These are phyloP conservation scores for Dendrobium nobile DNA, from an alignment of 106 monocot species.

Conservation along the genomic window DNA sequence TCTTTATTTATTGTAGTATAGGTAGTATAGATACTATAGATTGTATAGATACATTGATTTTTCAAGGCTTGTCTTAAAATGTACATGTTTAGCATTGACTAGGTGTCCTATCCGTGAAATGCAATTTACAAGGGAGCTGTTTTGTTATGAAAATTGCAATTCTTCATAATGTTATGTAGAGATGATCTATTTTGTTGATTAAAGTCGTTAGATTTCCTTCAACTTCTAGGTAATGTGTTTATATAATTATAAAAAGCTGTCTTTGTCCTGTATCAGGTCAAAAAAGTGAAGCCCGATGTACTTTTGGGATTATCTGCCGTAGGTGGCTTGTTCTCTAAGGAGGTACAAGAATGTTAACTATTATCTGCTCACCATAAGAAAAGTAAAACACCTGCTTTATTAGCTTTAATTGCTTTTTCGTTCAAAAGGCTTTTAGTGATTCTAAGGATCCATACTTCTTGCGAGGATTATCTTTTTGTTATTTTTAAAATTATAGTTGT, in stretches of 20 bases:
- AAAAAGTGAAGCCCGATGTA: conserved; percentile 90
- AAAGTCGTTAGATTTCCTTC: neutral
- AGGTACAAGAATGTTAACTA: conserved; percentile 35
- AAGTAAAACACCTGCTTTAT: neutral
- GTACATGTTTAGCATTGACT: neutral
- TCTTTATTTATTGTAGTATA: no score
- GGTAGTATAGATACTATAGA: no score
- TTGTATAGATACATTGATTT: neutral
- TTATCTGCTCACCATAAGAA: neutral
- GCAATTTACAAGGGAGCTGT: neutral
- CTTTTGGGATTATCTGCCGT: conserved; percentile 97
- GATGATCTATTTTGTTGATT: neutral
- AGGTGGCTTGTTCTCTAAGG: conserved; percentile 87
- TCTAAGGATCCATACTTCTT: neutral
- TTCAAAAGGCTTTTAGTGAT: neutral
- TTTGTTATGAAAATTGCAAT: neutral
- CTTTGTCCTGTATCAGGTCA: conserved; percentile 44
- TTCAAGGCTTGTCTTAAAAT: neutral
- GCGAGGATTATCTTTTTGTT: neutral
- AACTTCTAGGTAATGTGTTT: neutral
- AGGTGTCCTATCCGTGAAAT: neutral
- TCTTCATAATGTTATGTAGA: neutral
- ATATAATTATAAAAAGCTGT: neutral
- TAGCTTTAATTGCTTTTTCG: neutral
- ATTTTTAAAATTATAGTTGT: neutral